Percentiles rank a stretch among this genome's conserved stretches.
These are phyloP conservation scores for Biscogniauxia marginata DNA, from an alignment of 2,329 filamentous ascomycete species.

Conservation along the genomic window DNA sequence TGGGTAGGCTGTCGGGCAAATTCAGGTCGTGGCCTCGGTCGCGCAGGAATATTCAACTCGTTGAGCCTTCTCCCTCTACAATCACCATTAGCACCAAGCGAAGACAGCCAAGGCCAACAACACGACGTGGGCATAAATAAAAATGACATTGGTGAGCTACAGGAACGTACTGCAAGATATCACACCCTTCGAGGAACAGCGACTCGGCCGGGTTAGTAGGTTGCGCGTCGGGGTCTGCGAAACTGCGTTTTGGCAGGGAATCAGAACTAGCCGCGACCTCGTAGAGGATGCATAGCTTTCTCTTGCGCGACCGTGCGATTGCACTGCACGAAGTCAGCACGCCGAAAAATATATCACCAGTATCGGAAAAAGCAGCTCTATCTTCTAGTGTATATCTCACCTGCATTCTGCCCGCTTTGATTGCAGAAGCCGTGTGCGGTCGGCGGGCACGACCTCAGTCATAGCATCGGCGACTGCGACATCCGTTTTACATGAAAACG, in stretches of 20 bases:
- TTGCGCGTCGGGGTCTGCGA: constrained; percentile 56
- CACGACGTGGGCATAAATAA: neutral
- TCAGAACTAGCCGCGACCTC: constrained; percentile 70
- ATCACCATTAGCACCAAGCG: constrained; percentile 8
- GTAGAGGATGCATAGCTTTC: constrained; percentile 87
- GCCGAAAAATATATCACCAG: constrained; percentile 42
- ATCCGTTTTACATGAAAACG: constrained; percentile 67
- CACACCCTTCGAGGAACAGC: constrained; percentile 55
- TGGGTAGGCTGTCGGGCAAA: constrained; percentile 23
- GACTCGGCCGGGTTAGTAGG: constrained; percentile 51
- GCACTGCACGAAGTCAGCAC: constrained; percentile 53
- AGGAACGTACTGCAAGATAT: constrained; percentile 58
- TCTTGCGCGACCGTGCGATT: constrained; percentile 82
- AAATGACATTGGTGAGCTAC: constrained; percentile 19
- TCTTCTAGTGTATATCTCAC: constrained; percentile 47
- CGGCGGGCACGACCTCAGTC: constrained; percentile 67
- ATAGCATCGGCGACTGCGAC: constrained; percentile 67
- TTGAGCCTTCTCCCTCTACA: constrained; percentile 48
- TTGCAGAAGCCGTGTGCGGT: constrained; percentile 65
- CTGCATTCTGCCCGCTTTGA: constrained; percentile 62
- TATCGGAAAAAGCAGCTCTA: constrained; percentile 51
- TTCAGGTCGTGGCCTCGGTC: constrained; percentile 45
- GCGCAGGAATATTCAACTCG: constrained; percentile 52
- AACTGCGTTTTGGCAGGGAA: constrained; percentile 57
- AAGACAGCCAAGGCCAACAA: neutral